phyloP scores from a whole-genome alignment of 371 early-diverging fungal species.

The Rhizopus stolonifer region DNA sequence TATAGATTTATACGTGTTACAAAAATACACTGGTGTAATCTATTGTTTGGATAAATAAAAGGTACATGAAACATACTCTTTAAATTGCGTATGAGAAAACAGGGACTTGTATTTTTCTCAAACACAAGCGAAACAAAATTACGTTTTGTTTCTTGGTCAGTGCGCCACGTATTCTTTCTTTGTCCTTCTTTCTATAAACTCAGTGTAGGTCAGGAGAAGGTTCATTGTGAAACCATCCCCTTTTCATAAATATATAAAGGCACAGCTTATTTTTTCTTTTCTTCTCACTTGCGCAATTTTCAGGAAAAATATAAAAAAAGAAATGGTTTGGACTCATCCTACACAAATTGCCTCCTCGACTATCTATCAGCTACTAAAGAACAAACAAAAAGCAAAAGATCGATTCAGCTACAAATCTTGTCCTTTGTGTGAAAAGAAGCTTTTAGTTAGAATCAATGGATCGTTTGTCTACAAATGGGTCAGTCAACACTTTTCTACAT shows the following conservation, averaged over 20 bases:
- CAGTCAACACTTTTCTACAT: conserved; percentile 44
- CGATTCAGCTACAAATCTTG: conserved; percentile 36
- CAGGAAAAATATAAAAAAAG: no score
- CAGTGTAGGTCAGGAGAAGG: neutral
- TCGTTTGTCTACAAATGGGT: conserved; percentile 51
- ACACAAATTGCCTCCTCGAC: neutral
- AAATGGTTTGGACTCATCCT: neutral
- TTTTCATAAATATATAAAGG: conserved; percentile 6
- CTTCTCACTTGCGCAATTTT: no score
- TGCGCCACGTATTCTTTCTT: neutral
- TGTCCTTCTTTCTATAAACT: neutral
- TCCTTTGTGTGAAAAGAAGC: conserved; percentile 44
- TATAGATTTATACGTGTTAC: no score
- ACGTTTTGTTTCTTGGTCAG: neutral
- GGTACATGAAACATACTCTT: no score
- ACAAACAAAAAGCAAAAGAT: neutral
- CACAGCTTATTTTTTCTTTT: neutral
- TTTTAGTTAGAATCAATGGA: conserved; percentile 48
- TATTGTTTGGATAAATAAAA: no score
- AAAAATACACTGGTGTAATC: no score
- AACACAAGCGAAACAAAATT: no score
- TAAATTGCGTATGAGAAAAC: neutral
- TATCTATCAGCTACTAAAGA: neutral
- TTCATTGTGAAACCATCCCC: conserved; percentile 1
- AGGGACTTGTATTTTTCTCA: neutral